Conservation (phyloP, 1,139 yeast genomes). For the Hyphopichia pseudoburtonii region DNA sequence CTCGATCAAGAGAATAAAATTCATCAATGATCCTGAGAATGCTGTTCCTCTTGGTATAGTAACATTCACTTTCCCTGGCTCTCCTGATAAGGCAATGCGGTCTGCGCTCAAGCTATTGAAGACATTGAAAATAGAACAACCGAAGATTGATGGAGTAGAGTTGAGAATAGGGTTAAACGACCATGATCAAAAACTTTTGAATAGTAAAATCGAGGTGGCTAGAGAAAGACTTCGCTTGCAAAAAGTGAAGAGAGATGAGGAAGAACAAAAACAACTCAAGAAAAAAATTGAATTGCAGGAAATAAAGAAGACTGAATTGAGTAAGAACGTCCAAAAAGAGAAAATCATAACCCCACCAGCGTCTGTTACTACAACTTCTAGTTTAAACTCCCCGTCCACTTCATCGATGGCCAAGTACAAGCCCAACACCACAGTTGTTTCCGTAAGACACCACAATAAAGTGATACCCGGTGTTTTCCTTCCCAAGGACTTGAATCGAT, state of each 20-base stretch:
- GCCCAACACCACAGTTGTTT: conserved; percentile 38
- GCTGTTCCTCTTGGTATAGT: conserved; percentile 83
- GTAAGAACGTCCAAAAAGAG: conserved; percentile 8
- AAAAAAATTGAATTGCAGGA: conserved; percentile 22
- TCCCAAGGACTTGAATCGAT: conserved; percentile 46
- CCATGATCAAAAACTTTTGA: conserved; percentile 28
- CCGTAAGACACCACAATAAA: conserved; percentile 31
- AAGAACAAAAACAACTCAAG: conserved; percentile 24
- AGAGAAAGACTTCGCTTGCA: conserved; percentile 29
- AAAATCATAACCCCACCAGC: conserved; percentile 1
- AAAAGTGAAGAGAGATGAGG: conserved; percentile 28
- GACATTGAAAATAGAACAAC: conserved; percentile 24
- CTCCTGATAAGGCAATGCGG: conserved; percentile 52
- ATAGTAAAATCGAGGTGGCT: conserved; percentile 29
- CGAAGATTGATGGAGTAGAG: conserved; percentile 42
- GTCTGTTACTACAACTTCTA: conserved; percentile 2
- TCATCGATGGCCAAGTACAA: conserved; percentile 11
- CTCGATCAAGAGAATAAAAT: conserved; percentile 50
- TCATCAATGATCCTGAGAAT: conserved; percentile 68
- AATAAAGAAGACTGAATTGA: conserved; percentile 17
- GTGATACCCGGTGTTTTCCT: conserved; percentile 35
- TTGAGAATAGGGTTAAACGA: conserved; percentile 42
- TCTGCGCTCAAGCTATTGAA: conserved; percentile 35
- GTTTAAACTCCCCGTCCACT: conserved; percentile 2
- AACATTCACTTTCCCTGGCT: conserved; percentile 62